Percentiles rank a stretch among this genome's conserved stretches.
These are phyloP conservation scores for Amphibolis antarctica DNA, from an alignment of 106 monocot genomes.

Conservation along the genomic window DNA sequence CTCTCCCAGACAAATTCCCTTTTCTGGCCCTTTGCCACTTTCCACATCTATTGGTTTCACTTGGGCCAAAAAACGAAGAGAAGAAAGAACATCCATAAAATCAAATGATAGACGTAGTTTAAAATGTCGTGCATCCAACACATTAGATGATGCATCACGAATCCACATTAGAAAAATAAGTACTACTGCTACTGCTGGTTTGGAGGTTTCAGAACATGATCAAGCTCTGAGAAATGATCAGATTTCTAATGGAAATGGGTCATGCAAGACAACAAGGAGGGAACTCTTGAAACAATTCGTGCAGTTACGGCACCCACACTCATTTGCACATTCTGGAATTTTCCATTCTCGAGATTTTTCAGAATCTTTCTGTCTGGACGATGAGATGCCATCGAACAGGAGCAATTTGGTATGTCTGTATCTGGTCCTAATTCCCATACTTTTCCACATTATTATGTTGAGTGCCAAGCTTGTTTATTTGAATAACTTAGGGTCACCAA, in stretches of 20 bases:
- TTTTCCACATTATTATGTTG: background rate
- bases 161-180: constrained; percentile 15
- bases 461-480: background rate
- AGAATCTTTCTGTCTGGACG: constrained; percentile 14
- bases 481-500: constrained; percentile 19
- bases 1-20: constrained; percentile 32
- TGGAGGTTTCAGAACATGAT: too few species aligned
- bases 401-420: constrained; percentile 25
- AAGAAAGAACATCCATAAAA: constrained; percentile 18
- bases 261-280: constrained; percentile 27
- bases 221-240: background rate
- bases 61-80: constrained; percentile 55
- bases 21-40: constrained; percentile 64
- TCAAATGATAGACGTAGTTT: constrained; percentile 31
- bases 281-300: constrained; percentile 52
- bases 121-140: constrained; percentile 19
- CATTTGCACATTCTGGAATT: constrained; percentile 49
- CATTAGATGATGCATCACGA: constrained; percentile 7
- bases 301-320: constrained; percentile 45
- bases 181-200: constrained; percentile 12
- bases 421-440: background rate
- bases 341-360: constrained; percentile 41
- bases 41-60: constrained; percentile 76
- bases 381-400: constrained; percentile 22
- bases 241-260: constrained; percentile 16